Percentiles rank a stretch among this genome's conserved stretches.
These are phyloP conservation scores for Pisolithus albus DNA, from an alignment of 768 basidiomycete species.

Conservation along the genomic window DNA sequence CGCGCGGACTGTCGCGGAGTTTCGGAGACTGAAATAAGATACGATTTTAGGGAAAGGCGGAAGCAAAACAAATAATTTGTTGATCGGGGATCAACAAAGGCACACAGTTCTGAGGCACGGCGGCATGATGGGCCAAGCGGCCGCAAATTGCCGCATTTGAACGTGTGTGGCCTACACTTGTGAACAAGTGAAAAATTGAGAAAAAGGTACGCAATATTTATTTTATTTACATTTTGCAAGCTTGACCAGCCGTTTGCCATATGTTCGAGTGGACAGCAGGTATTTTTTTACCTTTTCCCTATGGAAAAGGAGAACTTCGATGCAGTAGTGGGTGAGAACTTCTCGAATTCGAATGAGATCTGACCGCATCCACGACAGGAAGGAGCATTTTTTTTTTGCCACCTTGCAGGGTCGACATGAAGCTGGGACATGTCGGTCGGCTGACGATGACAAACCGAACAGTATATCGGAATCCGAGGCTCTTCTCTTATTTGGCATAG, in stretches of 20 bases:
- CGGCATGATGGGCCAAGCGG: slow-evolving; percentile 6
- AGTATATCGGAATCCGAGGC: slow-evolving; percentile 38
- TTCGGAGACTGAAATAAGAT: slow-evolving; percentile 16
- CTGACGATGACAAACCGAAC: slow-evolving; percentile 35
- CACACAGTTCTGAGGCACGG: slow-evolving; percentile 27
- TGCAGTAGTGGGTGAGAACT: slow-evolving; percentile 9
- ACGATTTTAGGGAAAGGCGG: slow-evolving; percentile 20
- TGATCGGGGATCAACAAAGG: slow-evolving; percentile 63
- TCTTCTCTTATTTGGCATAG: slow-evolving; percentile 22
- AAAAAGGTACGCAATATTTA: not conserved
- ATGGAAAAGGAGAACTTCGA: slow-evolving; percentile 1
- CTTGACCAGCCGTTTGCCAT: not conserved
- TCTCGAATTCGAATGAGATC: slow-evolving; percentile 29
- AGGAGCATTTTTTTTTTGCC: slow-evolving; percentile 15
- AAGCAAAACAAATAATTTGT: slow-evolving; percentile 30
- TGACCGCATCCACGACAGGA: slow-evolving; percentile 9
- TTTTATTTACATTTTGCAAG: not conserved
- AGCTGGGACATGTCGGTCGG: slow-evolving; percentile 27
- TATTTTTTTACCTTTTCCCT: not conserved
- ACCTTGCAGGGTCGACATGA: slow-evolving; percentile 27
- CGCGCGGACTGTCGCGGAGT: slow-evolving; percentile 20
- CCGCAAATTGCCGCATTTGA: slow-evolving; percentile 22
- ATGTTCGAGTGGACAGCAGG: not conserved
- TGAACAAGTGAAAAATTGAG: slow-evolving; percentile 3
- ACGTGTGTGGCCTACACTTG: not conserved